These are phyloP conservation scores for Nigrospora osmanthi DNA, from an alignment of 2,329 filamentous ascomycete genomes.

Conservation along the genomic window DNA sequence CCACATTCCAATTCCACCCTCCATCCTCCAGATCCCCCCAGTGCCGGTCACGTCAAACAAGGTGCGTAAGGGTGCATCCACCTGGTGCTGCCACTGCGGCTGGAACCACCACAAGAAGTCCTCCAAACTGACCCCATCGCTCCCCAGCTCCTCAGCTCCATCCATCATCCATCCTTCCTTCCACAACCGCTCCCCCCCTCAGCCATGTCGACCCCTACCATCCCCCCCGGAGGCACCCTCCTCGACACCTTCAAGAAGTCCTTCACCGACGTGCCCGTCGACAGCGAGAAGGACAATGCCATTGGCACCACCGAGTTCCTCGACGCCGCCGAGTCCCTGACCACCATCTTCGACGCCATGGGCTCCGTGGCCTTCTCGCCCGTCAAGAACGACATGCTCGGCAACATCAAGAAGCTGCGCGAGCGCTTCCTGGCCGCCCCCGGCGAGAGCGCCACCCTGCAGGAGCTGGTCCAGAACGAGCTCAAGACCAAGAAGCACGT, in stretches of 20 bases:
- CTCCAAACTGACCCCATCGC: too few species aligned
- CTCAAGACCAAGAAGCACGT: conserved; percentile 82
- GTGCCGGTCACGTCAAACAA: conserved; percentile 1
- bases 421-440: conserved; percentile 74
- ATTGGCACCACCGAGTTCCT: conserved; percentile 83
- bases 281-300: conserved; percentile 65
- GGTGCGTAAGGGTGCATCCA: background rate
- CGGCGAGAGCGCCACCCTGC: conserved; percentile 71
- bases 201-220: conserved; percentile 43
- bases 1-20: background rate
- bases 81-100: too few species aligned
- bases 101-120: background rate
- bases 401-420: conserved; percentile 95
- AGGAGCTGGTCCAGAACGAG: conserved; percentile 80
- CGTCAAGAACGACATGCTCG: conserved; percentile 84
- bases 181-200: conserved; percentile 1
- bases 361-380: conserved; percentile 73
- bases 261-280: conserved; percentile 75
- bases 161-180: conserved; percentile 7
- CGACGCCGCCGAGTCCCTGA: conserved; percentile 80
- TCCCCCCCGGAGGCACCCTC: conserved; percentile 66
- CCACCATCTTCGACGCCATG: conserved; percentile 71
- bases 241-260: conserved; percentile 79
- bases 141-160: background rate
- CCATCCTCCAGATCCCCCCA: background rate